Base-by-base conservation (phyloP, 2,329 filamentous ascomycete species). In the Exophiala bonariae region DNA sequence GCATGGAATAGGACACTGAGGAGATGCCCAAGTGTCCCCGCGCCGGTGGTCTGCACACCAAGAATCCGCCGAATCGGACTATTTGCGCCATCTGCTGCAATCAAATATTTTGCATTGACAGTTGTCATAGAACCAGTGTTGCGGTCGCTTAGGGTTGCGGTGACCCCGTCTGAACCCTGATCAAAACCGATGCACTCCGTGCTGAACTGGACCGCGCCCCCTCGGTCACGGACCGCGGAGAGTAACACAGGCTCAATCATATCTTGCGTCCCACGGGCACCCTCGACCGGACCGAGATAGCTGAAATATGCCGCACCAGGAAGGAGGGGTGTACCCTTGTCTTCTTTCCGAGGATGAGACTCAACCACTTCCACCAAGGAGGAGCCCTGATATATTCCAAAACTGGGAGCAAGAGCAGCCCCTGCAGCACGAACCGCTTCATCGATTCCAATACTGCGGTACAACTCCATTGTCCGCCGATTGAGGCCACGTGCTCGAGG, bases 191-290 rank as follows among this genome's bases (percentile, higher is more conserved):
- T 17, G 44, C 65, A 62, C 37, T 59, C 61, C 11, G 61, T 63
- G 9, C 62, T 53, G 11, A 69, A 68, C 3, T 65, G 60, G 3
- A 69, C 50, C 39, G 71, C 66, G 1, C 57, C 65, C 1, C 66
- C 66, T 7, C 61, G 58, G 35, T 66, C 58, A 5, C 57, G 34
- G 4, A 68, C 70, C 0, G 56, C 48, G 8, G 60, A 48, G 10
- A 65, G 53, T 3, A 74, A 58, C 3, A 73, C 61, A 1, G 66
- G 65, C 37, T 75, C 72, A 7, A 74, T 55, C 18, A 62, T 58
- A 50, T 73, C 70, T 31, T 73, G 70, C 0, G 71, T 63, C 0
- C 64, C 61, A 4, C 61, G 62, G 2, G 62, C 59, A 1, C 64
- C 66, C 3, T 26, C 49, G 16, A 51, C 46, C 50, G 28, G 60